Base-by-base conservation (phyloP, 2,329 filamentous ascomycete genomes). In the Bipolaris bicolor region DNA sequence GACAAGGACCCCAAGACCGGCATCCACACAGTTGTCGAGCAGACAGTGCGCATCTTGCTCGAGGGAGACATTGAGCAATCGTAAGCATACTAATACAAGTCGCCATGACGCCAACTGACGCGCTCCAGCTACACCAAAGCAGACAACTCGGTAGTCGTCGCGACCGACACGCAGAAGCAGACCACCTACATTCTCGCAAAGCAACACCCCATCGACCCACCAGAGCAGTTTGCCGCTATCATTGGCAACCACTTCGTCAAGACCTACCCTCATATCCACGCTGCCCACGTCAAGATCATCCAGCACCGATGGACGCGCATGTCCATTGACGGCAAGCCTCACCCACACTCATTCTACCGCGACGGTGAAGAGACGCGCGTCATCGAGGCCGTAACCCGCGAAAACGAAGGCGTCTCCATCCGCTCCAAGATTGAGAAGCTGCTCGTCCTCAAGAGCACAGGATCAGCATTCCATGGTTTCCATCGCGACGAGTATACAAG, bases 131-230 rank as follows among this genome's bases (percentile, higher is more conserved):
- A 97, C 84, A 99, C 94, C 61, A 79, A 86, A 73, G 94, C 92
- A 69, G 93, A 99, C 82, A 99, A 99, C 84, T 90, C 89, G 70
- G 91, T 96, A 64, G 87, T 99, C 57, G 94, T 99, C 60, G 92
- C 95, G 63, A 99, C 95, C 60, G 95, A 99, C 79, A 94, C 92
- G 24, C 96, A 98, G 81, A 99, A 99, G 83, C 97, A 99, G 81
- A 98, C 79, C 49, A 72, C 72, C 68, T 97, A 95, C 83, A 92
- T 99, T 80, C 89, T 91, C 74, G 94, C 95, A 73, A 97, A 97
- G 82, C 89, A 96, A 80, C 84, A 96, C 81, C 91, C 93, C 33
- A 90, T 99, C 69, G 92, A 89, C 67, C 93, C 95, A 15, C 94
- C 95, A 0, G 95, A 99, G 82, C 87, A 96, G 62, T 99, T 91